A percentile compares a stretch with the other conserved stretches of the same genome.
These are phyloP conservation scores for Martiniozyma asiatica DNA, from an alignment of 1,139 yeast genomes.

Conservation along the genomic window DNA sequence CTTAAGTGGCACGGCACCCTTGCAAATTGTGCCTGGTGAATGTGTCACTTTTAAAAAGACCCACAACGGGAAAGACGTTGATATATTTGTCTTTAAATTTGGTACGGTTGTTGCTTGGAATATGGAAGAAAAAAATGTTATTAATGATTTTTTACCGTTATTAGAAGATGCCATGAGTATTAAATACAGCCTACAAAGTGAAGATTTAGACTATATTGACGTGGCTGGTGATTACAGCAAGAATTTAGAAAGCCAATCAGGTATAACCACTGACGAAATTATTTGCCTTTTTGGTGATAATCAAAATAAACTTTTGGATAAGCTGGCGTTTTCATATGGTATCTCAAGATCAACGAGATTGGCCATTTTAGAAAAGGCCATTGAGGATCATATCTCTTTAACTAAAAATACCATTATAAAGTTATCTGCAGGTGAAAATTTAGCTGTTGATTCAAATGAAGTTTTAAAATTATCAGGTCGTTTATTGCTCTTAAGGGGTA, in stretches of 20 bases:
- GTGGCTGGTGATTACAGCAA: conserved; percentile 22
- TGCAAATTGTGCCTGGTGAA: conserved; percentile 51
- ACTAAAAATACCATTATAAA: conserved; percentile 56
- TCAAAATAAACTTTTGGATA: conserved; percentile 49
- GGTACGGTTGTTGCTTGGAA: conserved; percentile 85
- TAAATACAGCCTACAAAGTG: conserved; percentile 54
- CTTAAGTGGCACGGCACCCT: conserved; percentile 26
- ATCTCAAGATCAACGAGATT: conserved; percentile 75
- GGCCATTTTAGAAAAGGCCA: conserved; percentile 60
- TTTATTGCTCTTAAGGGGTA: conserved; percentile 64
- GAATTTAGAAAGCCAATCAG: conserved; percentile 2
- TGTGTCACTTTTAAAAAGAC: conserved; percentile 36
- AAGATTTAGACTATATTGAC: conserved; percentile 80
- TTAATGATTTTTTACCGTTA: conserved; percentile 33
- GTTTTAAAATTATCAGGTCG: conserved; percentile 63
- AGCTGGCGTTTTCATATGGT: conserved; percentile 84
- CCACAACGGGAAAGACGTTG: conserved; percentile 8
- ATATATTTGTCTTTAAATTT: conserved; percentile 49
- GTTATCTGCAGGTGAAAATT: conserved; percentile 49
- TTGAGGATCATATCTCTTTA: conserved; percentile 53
- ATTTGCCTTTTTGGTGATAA: conserved; percentile 26
- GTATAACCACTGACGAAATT: conserved; percentile 11
- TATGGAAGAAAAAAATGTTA: conserved; percentile 35
- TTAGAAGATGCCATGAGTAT: conserved; percentile 36
- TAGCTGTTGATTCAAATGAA: conserved; percentile 50